Evolutionary conservation across 495 filamentous ascomycete species (phyloP).

Genomic region (Evernia prunastri): DNA sequence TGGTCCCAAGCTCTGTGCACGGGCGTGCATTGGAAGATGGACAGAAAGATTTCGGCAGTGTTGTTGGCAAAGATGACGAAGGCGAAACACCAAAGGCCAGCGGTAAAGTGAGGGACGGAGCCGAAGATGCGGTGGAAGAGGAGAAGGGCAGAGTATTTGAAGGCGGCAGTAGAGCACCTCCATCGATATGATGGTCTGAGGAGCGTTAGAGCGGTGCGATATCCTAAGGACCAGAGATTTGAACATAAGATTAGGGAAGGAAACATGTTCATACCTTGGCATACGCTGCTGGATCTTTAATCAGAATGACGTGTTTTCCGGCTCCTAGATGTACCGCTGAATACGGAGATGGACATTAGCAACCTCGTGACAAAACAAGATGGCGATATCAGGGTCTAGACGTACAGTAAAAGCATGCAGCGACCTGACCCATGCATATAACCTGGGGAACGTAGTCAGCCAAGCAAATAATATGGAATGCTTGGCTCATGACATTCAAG

Average conservation of each 20-base stretch:
- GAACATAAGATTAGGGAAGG: not conserved
- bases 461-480: not conserved
- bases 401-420: conserved; percentile 6
- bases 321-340: conserved; percentile 18
- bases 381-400: not conserved
- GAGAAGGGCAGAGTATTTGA: conserved; percentile 16
- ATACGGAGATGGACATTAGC: not conserved
- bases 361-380: not conserved
- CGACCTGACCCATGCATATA: conserved; percentile 13
- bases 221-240: not conserved
- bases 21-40: conserved; percentile 14
- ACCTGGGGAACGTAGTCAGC: not conserved
- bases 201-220: not conserved
- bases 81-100: conserved; percentile 9
- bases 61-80: conserved; percentile 8
- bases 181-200: conserved; percentile 1
- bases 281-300: conserved; percentile 6
- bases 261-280: not conserved
- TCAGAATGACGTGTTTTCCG: conserved; percentile 15
- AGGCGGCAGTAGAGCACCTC: conserved; percentile 12
- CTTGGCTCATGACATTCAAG: not conserved
- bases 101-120: not conserved
- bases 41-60: conserved; percentile 14
- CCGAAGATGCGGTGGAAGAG: conserved; percentile 17
- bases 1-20: conserved; percentile 17